Evolutionary conservation across 208 protist genomes (phyloP).

Genomic region (Acanthamoeba lugdunensis): DNA sequence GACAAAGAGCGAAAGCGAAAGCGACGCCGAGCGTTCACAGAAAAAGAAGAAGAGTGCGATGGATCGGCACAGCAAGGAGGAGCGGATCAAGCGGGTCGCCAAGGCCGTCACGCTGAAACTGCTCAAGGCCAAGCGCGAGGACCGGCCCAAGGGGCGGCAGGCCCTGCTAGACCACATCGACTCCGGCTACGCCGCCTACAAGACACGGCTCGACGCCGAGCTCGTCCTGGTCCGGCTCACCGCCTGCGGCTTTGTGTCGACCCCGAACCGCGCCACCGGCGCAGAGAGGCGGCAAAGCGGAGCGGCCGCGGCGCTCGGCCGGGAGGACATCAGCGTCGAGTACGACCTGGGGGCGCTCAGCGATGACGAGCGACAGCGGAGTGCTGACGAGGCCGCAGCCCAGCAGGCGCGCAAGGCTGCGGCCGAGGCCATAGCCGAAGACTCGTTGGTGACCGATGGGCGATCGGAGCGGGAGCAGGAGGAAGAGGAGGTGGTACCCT

Average conservation of each 20-base stretch:
- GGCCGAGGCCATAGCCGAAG: too few species aligned
- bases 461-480: background rate
- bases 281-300: background rate
- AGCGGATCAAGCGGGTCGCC: background rate
- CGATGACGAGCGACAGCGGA: background rate
- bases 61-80: background rate
- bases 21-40: background rate
- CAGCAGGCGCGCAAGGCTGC: background rate
- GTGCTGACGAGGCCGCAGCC: background rate
- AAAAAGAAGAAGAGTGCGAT: background rate
- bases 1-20: background rate
- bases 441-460: too few species aligned
- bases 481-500: background rate
- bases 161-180: conserved; percentile 7
- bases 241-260: background rate
- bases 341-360: background rate
- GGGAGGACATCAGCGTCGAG: background rate
- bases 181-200: background rate
- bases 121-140: background rate
- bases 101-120: background rate
- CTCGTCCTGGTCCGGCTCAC: background rate
- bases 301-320: background rate
- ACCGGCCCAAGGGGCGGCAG: background rate
- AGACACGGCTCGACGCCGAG: conserved; percentile 9
- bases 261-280: too few species aligned